Evolutionary conservation across 2,329 filamentous ascomycete species (phyloP), one percentile per base, ranked within the genome.

Genomic region (Calonectria crousiana): DNA sequence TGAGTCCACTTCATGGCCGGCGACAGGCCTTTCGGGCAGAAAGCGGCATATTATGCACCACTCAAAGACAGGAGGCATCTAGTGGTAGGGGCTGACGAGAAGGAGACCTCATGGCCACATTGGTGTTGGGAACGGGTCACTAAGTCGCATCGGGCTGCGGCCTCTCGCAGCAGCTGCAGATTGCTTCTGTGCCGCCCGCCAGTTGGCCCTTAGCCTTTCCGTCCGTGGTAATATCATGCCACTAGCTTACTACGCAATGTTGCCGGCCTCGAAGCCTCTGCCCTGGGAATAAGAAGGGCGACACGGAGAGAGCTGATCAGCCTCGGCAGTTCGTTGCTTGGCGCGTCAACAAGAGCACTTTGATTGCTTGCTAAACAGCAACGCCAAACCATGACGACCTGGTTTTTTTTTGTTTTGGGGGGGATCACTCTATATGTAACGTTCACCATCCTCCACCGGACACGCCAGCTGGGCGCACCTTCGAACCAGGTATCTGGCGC

Each of bases 111-210:
- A 74, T 77, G 74, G 78, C 71, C 72, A 74, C 73, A 75, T 78
- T 76, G 76, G 77, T 74, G 76, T 74, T 75, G 78, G 71, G 67
- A 76, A 78, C 76, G 75, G 76, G 78, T 77, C 79, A 68, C 78
- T 74, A 77, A 77, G 78, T 81, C 79, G 72, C 77, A 80, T 81
- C 73, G 72, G 68, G 70, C 78, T 75, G 74, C 74, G 77, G 74
- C 72, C 74, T 79, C 74, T 80, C 74, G 73, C 73, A 71, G 75
- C 58, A 80, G 79, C 76, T 77, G 79, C 78, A 80, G 70, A 69
- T 71, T 76, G 68, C 38, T 69, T 74, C 64, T 72, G 58, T 72
- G 51, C 73, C 76, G 72, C 72, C 75, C 62, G 74, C 75, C 71
- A 72, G 77, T 75, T 78, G 73, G 73, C 60, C 70, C 69, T 72